Conservation (phyloP, 768 basidiomycete species). For the Paxillus ammoniavirescens region DNA sequence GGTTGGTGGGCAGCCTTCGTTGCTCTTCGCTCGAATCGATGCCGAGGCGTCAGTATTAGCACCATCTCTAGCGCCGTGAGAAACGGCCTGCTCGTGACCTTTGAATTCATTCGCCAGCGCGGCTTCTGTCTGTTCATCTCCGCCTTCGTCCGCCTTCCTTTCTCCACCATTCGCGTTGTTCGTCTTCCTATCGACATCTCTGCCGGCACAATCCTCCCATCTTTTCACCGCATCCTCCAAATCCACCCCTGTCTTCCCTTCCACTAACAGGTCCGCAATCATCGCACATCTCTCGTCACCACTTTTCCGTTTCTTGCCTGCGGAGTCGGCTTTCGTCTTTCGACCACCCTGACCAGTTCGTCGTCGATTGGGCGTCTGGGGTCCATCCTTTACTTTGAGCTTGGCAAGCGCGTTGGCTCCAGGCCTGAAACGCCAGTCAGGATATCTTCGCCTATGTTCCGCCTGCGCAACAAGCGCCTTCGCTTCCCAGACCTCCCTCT, state of each 20-base stretch:
- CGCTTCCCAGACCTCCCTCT: constrained; percentile 75
- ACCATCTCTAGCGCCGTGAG: background rate
- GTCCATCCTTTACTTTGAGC: constrained; percentile 41
- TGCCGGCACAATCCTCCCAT: constrained; percentile 33
- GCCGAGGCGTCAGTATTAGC: background rate
- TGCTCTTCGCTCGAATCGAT: background rate
- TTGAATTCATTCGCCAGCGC: constrained; percentile 14
- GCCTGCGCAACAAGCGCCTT: constrained; percentile 69
- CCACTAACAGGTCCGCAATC: constrained; percentile 63
- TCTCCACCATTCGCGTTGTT: constrained; percentile 2
- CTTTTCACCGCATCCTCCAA: constrained; percentile 60
- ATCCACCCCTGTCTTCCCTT: constrained; percentile 64
- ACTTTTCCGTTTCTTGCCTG: constrained; percentile 27
- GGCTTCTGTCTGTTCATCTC: constrained; percentile 25
- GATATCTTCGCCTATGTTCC: constrained; percentile 72
- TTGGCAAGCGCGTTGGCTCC: constrained; percentile 46
- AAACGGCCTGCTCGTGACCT: constrained; percentile 5
- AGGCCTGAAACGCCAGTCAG: constrained; percentile 81
- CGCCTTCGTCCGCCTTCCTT: constrained; percentile 11
- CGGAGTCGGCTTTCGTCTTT: constrained; percentile 31
- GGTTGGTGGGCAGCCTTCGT: constrained; percentile 2
- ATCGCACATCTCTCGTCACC: constrained; percentile 60
- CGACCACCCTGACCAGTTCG: constrained; percentile 27
- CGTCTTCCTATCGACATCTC: constrained; percentile 3
- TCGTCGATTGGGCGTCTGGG: constrained; percentile 27